Evolutionary conservation across 164 flowering plant genomes (phyloP).

Genomic region (Macadamia integrifolia): DNA sequence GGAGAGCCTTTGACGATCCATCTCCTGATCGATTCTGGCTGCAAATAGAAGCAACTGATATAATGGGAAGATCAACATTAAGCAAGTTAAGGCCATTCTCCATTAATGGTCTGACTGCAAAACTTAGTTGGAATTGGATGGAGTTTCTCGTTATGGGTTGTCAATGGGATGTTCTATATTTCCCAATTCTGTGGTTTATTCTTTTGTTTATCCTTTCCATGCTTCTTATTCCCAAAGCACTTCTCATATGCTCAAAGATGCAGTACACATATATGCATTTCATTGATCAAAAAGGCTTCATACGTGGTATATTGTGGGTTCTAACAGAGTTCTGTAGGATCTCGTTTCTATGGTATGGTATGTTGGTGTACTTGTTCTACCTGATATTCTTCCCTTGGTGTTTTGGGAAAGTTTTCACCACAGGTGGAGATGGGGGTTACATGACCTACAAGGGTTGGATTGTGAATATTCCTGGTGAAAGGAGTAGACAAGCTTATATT

Average conservation of each 20-base stretch:
- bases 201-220: constrained; percentile 28
- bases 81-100: constrained; percentile 77
- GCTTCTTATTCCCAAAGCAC: constrained; percentile 53
- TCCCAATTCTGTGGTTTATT: constrained; percentile 60
- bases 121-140: constrained; percentile 75
- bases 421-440: constrained; percentile 43
- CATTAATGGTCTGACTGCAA: constrained; percentile 48
- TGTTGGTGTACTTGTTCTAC: constrained; percentile 49
- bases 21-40: constrained; percentile 79
- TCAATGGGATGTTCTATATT: constrained; percentile 74
- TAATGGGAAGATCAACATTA: constrained; percentile 40
- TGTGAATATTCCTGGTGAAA: constrained; percentile 16
- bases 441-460: constrained; percentile 92
- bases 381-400: constrained; percentile 80
- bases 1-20: constrained; percentile 73
- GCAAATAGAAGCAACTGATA: constrained; percentile 76
- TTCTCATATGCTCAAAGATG: constrained; percentile 34
- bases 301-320: constrained; percentile 41
- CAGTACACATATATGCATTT: constrained; percentile 44
- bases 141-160: constrained; percentile 92
- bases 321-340: constrained; percentile 46
- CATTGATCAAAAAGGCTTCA: constrained; percentile 31
- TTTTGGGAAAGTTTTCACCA: constrained; percentile 65
- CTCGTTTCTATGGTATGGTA: constrained; percentile 44
- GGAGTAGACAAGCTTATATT: constrained; percentile 28